Evolutionary conservation across 768 basidiomycete species (phyloP), one percentile per base, ranked within the genome.

Genomic region (Crucibulum laeve): DNA sequence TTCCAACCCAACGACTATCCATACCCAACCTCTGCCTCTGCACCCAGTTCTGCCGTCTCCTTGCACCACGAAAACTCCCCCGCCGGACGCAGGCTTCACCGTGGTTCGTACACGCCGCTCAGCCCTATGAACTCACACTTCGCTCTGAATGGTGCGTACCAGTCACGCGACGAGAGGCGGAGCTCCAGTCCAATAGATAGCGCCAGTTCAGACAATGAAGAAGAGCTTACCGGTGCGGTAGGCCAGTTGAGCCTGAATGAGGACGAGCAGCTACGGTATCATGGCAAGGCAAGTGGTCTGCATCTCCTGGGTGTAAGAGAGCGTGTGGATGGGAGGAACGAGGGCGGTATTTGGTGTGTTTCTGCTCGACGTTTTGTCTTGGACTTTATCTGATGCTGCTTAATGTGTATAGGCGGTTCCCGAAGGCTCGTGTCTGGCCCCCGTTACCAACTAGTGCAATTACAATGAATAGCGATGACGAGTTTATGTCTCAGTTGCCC

Each of bases 341-440:
- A 85, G 51, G 84, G 82, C 15, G 88, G 86, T 0, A 84, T 87
- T 43, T 88, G 87, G 85, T 79, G 44, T 45, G 77, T 69, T 44
- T 38, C 22, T 34, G 17, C 47, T 40, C 45, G 38, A 25, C 17
- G 43, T 45, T 25, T 42, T 44, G 18, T 24, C 28, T 26, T 32
- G 26, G 46, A 42, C 32, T 25, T 38, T 28, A 22, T 43, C 37
- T 48, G 32, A 5, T 28, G 10, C 21, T 42, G 38, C 40, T 50
- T 40, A 39, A 25, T 24, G 23, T 48, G 55, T 42, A 4, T 55
- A 89, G 77, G 84, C 80, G 82, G 22, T 93, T 94, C 63, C 90
- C 91, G 0, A 83, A 82, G 51, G 85, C 90, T 2, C 76, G 91
- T n/a, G 86, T 92, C 19, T 94, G 91, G 91, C 91, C 91, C 0